Evolutionary conservation across 1,284 basidiomycete species (phyloP).

Genomic region (Laetiporus sulphureus): DNA sequence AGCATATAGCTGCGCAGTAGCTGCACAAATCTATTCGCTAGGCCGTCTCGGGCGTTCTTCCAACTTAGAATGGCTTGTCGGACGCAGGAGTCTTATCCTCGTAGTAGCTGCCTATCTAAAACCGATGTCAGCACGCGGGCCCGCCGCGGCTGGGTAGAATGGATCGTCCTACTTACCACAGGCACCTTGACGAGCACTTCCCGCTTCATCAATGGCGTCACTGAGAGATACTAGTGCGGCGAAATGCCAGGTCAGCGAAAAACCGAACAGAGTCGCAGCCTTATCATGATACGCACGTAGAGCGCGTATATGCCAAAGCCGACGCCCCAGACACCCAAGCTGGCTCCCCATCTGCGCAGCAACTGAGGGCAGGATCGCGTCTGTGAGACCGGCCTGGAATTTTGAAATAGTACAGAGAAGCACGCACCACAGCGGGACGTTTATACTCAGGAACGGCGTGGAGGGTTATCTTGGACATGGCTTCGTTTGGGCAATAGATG

Average conservation of each 20-base stretch:
- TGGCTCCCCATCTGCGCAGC: slow-evolving; percentile 47
- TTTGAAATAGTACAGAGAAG: neutral
- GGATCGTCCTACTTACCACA: slow-evolving; percentile 27
- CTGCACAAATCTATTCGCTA: slow-evolving; percentile 6
- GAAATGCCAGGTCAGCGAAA: slow-evolving; percentile 1
- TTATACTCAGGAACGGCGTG: slow-evolving; percentile 1
- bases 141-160: neutral
- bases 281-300: slow-evolving; percentile 40
- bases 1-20: too few relatives aligned
- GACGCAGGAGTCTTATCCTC: slow-evolving; percentile 71
- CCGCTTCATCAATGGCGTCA: slow-evolving; percentile 37
- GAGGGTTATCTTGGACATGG: neutral
- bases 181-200: slow-evolving; percentile 36
- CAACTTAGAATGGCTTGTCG: slow-evolving; percentile 70
- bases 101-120: slow-evolving; percentile 61
- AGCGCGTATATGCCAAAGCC: slow-evolving; percentile 59
- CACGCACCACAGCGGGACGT: slow-evolving; percentile 9
- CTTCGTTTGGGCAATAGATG: too few relatives aligned
- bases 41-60: neutral
- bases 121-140: slow-evolving; percentile 1
- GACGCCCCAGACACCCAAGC: slow-evolving; percentile 60
- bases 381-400: neutral
- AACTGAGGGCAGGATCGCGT: slow-evolving; percentile 16
- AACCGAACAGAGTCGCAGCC: neutral
- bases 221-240: slow-evolving; percentile 31